phyloP scores from a whole-genome alignment of 208 protist species.

The Cochliopodium minus region DNA sequence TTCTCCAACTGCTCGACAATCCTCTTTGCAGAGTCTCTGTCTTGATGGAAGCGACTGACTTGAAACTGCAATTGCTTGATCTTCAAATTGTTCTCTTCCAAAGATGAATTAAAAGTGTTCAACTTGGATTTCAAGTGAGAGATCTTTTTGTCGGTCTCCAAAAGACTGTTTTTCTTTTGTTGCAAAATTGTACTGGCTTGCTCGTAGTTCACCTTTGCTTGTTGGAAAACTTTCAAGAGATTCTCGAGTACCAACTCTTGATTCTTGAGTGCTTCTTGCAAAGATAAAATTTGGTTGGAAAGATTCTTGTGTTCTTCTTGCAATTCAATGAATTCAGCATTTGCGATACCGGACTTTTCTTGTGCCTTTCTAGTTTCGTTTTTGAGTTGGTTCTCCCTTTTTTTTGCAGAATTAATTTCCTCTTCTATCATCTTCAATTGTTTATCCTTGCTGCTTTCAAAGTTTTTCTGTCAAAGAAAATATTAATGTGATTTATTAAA shows the following conservation, averaged over 20 bases:
- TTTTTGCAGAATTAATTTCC: constrained; percentile 25
- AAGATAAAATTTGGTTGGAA: constrained; percentile 32
- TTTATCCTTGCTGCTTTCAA: too few relatives aligned
- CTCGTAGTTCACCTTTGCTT: constrained; percentile 31
- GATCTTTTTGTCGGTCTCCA: constrained; percentile 21
- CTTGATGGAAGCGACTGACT: too few relatives aligned
- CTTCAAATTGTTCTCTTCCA: too few relatives aligned
- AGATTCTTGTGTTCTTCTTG: constrained; percentile 18
- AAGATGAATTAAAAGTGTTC: background rate
- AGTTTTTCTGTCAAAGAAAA: too few relatives aligned
- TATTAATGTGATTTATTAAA: too few relatives aligned
- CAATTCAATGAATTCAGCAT: background rate
- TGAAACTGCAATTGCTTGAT: too few relatives aligned
- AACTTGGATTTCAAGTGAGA: background rate
- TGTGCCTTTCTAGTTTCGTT: constrained; percentile 51
- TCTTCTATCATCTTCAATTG: constrained; percentile 26
- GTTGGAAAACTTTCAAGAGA: constrained; percentile 32
- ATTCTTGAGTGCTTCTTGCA: constrained; percentile 49
- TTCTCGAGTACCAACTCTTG: constrained; percentile 50
- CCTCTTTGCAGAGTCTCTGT: too few relatives aligned
- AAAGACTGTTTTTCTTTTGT: constrained; percentile 30
- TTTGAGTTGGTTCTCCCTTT: constrained; percentile 40
- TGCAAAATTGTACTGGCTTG: constrained; percentile 30
- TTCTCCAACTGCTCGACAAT: too few relatives aligned
- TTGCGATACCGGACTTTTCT: constrained; percentile 31